Percentiles rank a stretch among this genome's conserved stretches.
phyloP scores from a whole-genome alignment of 106 monocot species.

The Acanthochlamys bracteata region DNA sequence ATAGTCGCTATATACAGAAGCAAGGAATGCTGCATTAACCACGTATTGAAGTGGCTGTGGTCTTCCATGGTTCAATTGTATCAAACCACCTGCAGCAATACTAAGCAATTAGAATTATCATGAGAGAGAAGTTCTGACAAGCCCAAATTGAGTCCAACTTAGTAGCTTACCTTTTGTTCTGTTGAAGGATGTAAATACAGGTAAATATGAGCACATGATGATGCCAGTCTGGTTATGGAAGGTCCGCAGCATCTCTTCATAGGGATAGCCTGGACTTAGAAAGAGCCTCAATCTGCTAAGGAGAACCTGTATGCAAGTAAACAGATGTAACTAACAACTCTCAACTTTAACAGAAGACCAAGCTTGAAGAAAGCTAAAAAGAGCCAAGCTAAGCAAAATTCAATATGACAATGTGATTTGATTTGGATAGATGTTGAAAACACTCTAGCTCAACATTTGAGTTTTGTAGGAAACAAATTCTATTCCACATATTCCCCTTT shows the following conservation, averaged over 20 bases:
- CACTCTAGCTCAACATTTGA: too few relatives aligned
- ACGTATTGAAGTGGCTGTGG: slow-evolving; percentile 73
- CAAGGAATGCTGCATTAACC: slow-evolving; percentile 79
- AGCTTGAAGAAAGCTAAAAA: too few relatives aligned
- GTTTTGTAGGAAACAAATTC: too few relatives aligned
- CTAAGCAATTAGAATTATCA: background rate
- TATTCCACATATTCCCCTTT: too few relatives aligned
- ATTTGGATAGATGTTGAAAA: too few relatives aligned
- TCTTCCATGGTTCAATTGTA: slow-evolving; percentile 71
- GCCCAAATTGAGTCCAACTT: background rate
- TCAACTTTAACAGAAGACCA: too few relatives aligned
- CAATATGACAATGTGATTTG: too few relatives aligned
- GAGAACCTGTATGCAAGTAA: slow-evolving; percentile 17
- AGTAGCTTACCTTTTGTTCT: slow-evolving; percentile 76
- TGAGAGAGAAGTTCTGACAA: background rate
- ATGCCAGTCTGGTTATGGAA: slow-evolving; percentile 78
- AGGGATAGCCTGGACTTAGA: slow-evolving; percentile 84
- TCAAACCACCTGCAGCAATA: slow-evolving; percentile 47
- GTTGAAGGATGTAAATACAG: slow-evolving; percentile 65
- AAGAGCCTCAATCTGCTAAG: slow-evolving; percentile 62
- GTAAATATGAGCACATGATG: slow-evolving; percentile 84
- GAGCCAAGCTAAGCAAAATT: too few relatives aligned
- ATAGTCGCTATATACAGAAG: slow-evolving; percentile 71
- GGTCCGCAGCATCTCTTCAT: slow-evolving; percentile 80
- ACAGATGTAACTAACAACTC: background rate